Conservation (phyloP, 2,329 filamentous ascomycete species). For the Hypomyces perniciosus region DNA sequence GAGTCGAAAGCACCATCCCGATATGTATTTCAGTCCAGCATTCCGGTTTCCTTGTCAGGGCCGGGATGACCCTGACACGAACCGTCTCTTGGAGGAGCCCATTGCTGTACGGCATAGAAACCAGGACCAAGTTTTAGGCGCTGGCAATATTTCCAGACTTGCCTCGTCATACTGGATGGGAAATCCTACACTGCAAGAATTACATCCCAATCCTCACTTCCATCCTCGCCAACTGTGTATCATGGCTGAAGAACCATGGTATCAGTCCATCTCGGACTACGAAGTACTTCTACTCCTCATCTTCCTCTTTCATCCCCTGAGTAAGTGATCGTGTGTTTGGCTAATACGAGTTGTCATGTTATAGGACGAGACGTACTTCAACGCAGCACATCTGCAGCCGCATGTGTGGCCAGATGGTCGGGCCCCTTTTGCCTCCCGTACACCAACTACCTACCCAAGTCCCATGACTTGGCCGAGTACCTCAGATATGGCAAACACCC, state of each 20-base stretch:
- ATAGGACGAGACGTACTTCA: constrained; percentile 7
- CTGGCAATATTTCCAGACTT: too few relatives aligned
- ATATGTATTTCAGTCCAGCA: background rate
- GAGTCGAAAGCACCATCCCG: background rate
- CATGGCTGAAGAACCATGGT: constrained; percentile 13
- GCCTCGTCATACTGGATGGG: too few relatives aligned
- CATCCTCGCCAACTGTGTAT: constrained; percentile 2
- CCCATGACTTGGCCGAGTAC: too few relatives aligned
- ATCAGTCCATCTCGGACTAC: constrained; percentile 15
- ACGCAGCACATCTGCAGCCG: constrained; percentile 1
- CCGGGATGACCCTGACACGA: background rate
- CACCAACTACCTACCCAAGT: too few relatives aligned
- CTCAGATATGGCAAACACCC: too few relatives aligned
- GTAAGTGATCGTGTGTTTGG: background rate
- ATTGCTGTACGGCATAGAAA: too few relatives aligned
- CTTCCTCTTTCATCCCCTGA: background rate
- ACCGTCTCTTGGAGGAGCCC: background rate
- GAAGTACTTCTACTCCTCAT: constrained; percentile 10
- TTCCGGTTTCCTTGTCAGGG: background rate
- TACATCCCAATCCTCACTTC: background rate
- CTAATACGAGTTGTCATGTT: background rate
- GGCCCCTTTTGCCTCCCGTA: too few relatives aligned
- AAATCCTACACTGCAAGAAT: too few relatives aligned
- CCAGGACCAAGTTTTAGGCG: too few relatives aligned
- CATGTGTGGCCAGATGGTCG: background rate